phyloP scores from a whole-genome alignment of 1,284 basidiomycete species.

The Rhodofomes roseus region DNA sequence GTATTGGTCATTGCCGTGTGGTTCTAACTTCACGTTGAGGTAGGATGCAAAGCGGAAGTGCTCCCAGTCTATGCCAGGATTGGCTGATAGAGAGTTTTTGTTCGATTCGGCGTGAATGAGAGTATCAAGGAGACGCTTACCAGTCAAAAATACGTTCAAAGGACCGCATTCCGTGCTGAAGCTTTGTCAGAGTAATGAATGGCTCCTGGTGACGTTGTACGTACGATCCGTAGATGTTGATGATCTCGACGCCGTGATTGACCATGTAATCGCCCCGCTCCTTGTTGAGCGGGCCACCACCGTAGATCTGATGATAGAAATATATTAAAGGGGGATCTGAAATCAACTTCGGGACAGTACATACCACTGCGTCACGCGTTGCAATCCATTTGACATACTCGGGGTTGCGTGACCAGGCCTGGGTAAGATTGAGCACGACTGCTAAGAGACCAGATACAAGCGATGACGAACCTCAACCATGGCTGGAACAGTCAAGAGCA shows the following conservation, averaged over 20 bases:
- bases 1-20: slow-evolving; percentile 8
- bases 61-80: slow-evolving; percentile 10
- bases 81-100: background rate
- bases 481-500: slow-evolving; percentile 20
- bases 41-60: slow-evolving; percentile 9
- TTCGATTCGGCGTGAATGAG: background rate
- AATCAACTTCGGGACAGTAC: background rate
- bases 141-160: background rate
- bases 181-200: background rate
- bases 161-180: slow-evolving; percentile 4
- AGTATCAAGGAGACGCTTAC: background rate
- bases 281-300: slow-evolving; percentile 17
- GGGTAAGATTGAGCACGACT: background rate
- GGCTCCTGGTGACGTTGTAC: background rate
- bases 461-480: slow-evolving; percentile 12
- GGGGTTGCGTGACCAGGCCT: slow-evolving; percentile 6
- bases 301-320: slow-evolving; percentile 11
- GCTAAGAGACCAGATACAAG: no score
- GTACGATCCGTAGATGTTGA: slow-evolving; percentile 15
- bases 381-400: slow-evolving; percentile 5
- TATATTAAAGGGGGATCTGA: background rate
- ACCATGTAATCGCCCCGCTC: slow-evolving; percentile 15
- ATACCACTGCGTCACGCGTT: background rate
- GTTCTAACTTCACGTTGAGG: slow-evolving; percentile 4
- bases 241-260: slow-evolving; percentile 11